Percentiles rank a stretch among this genome's conserved stretches.
phyloP scores from a whole-genome alignment of 495 filamentous ascomycete species.

The Hypoxylon subgilvum region DNA sequence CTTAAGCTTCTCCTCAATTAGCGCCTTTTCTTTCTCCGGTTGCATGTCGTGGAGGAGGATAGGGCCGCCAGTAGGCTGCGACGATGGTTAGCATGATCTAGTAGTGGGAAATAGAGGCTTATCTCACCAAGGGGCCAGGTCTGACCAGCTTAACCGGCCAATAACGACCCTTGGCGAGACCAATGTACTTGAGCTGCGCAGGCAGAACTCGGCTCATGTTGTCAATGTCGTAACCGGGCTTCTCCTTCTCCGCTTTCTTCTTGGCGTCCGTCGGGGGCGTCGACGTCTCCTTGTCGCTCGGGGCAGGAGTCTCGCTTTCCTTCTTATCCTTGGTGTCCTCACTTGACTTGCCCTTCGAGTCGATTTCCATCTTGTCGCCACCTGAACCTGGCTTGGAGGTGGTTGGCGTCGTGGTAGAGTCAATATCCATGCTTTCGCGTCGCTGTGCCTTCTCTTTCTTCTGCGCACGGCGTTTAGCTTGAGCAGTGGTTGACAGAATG shows the following conservation, averaged over 20 bases:
- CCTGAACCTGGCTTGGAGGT: constrained; percentile 58
- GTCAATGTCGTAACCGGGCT: constrained; percentile 91
- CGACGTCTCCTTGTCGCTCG: constrained; percentile 64
- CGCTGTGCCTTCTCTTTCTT: constrained; percentile 74
- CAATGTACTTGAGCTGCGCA: constrained; percentile 92
- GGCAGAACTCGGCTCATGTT: constrained; percentile 97
- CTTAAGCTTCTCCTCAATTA: constrained; percentile 86
- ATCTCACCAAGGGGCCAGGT: constrained; percentile 29
- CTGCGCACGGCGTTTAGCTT: constrained; percentile 90
- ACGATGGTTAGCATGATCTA: constrained; percentile 50
- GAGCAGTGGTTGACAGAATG: constrained; percentile 93
- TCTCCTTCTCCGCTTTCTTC: constrained; percentile 95
- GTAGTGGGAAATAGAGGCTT: neutral
- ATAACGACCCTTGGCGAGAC: constrained; percentile 84
- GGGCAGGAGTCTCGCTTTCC: constrained; percentile 49
- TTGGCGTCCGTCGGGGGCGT: constrained; percentile 58
- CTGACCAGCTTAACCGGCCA: constrained; percentile 93
- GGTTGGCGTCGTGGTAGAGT: constrained; percentile 80
- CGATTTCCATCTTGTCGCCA: constrained; percentile 89
- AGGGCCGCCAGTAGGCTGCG: constrained; percentile 88
- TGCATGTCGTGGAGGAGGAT: constrained; percentile 87
- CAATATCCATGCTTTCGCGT: constrained; percentile 87
- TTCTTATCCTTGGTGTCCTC: constrained; percentile 69
- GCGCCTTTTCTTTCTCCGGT: constrained; percentile 74
- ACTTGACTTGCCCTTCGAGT: constrained; percentile 67